These are phyloP conservation scores for Parasitella parasitica DNA, from an alignment of 371 early-diverging fungal species.

Conservation along the genomic window DNA sequence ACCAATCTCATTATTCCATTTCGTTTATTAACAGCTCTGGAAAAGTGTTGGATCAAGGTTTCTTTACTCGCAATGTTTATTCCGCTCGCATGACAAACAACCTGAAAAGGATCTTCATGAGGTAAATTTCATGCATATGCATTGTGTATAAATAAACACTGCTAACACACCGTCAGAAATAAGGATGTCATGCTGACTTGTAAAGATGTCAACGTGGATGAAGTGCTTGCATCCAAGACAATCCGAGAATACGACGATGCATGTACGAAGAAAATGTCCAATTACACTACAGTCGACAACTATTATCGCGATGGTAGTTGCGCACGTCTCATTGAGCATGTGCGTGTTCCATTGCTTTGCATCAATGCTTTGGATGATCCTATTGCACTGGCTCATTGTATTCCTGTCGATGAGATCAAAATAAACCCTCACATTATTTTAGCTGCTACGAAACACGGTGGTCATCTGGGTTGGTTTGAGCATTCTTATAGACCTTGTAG, in stretches of 20 bases:
- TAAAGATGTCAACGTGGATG: conserved; percentile 53
- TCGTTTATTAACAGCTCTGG: conserved; percentile 29
- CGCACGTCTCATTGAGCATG: conserved; percentile 70
- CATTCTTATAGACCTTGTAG: conserved; percentile 51
- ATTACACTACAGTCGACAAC: conserved; percentile 76
- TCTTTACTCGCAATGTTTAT: conserved; percentile 62
- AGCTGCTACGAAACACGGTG: conserved; percentile 86
- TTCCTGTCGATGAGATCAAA: conserved; percentile 73
- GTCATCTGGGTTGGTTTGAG: conserved; percentile 94
- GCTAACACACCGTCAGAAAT: no score
- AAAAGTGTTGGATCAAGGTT: conserved; percentile 43
- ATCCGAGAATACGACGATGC: conserved; percentile 83
- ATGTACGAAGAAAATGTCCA: conserved; percentile 69
- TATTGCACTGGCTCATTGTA: conserved; percentile 68
- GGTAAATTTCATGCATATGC: conserved; percentile 23
- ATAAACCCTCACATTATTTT: conserved; percentile 84
- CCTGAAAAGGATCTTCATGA: conserved; percentile 61
- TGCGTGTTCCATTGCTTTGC: conserved; percentile 78
- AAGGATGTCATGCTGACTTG: conserved; percentile 52
- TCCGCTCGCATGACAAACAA: conserved; percentile 69
- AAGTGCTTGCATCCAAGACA: conserved; percentile 47
- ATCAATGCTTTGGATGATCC: conserved; percentile 93
- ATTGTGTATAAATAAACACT: no score
- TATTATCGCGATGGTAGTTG: conserved; percentile 83
- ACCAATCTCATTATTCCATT: neutral